Percentiles rank a stretch among this genome's conserved stretches.
phyloP scores from a whole-genome alignment of 1,139 yeast genomes.

The Kluyveromyces sp. region DNA sequence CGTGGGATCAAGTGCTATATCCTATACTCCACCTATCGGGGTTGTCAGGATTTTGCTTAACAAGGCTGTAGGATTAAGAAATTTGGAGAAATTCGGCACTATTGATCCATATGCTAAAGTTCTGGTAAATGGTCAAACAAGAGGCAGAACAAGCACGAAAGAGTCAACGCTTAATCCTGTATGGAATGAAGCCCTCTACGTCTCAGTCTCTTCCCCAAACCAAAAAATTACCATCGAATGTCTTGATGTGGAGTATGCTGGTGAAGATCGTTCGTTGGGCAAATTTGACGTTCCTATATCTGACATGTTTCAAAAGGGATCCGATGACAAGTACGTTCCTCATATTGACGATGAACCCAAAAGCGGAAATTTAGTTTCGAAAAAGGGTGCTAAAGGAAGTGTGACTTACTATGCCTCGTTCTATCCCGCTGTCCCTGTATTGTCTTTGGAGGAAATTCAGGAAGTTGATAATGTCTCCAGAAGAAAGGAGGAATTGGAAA shows the following conservation, averaged over 20 bases:
- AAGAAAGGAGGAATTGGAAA: slow-evolving; percentile 31
- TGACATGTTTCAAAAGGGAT: slow-evolving; percentile 56
- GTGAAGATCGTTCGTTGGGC: slow-evolving; percentile 83
- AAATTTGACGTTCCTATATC: slow-evolving; percentile 61
- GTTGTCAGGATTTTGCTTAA: slow-evolving; percentile 69
- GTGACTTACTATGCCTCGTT: slow-evolving; percentile 69
- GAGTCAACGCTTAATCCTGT: slow-evolving; percentile 70
- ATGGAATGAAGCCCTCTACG: slow-evolving; percentile 78
- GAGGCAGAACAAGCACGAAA: slow-evolving; percentile 68
- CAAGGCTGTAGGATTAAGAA: slow-evolving; percentile 66
- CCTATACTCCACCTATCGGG: slow-evolving; percentile 90
- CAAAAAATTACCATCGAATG: slow-evolving; percentile 80
- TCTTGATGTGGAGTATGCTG: slow-evolving; percentile 77
- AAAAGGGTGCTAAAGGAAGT: slow-evolving; percentile 73
- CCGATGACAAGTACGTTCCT: slow-evolving; percentile 58
- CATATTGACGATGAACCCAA: slow-evolving; percentile 50
- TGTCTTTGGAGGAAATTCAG: slow-evolving; percentile 64
- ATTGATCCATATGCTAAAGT: slow-evolving; percentile 88
- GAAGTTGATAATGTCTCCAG: slow-evolving; percentile 45
- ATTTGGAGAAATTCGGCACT: slow-evolving; percentile 81
- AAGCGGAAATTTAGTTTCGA: slow-evolving; percentile 53
- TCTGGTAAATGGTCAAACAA: slow-evolving; percentile 66
- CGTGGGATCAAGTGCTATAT: slow-evolving; percentile 60
- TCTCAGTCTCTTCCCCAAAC: slow-evolving; percentile 72
- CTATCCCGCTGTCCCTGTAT: slow-evolving; percentile 72